Conservation (phyloP, 345 rosid genomes). For the Raphanus raphanistrum region DNA sequence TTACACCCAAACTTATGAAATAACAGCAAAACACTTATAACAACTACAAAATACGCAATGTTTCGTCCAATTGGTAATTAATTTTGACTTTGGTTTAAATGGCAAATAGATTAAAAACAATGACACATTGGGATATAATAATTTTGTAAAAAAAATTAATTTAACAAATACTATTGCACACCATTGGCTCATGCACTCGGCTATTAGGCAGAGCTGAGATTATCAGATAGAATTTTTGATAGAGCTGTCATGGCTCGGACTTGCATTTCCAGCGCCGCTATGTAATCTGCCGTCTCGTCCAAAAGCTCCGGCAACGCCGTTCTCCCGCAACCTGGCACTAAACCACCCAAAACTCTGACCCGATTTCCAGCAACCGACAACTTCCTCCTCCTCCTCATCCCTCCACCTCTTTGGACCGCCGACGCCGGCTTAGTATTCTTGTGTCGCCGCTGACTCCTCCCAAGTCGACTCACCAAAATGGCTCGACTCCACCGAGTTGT, state of each 20-base stretch:
- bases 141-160: conserved; percentile 13
- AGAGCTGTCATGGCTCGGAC: conserved; percentile 83
- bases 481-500: conserved; percentile 92
- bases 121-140: conserved; percentile 10
- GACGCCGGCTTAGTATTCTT: conserved; percentile 42
- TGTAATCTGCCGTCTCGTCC: conserved; percentile 93
- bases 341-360: conserved; percentile 69
- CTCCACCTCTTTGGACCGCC: conserved; percentile 35
- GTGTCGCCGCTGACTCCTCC: conserved; percentile 60
- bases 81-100: conserved; percentile 5
- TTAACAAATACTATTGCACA: conserved; percentile 20
- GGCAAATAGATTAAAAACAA: conserved; percentile 29
- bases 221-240: conserved; percentile 42
- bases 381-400: conserved; percentile 51
- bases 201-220: conserved; percentile 28
- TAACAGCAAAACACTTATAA: not conserved
- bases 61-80: conserved; percentile 19
- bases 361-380: conserved; percentile 61
- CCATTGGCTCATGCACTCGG: conserved; percentile 19
- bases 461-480: conserved; percentile 65
- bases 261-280: conserved; percentile 97
- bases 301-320: conserved; percentile 81
- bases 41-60: not conserved
- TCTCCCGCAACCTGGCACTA: conserved; percentile 98
- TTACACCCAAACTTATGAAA: conserved; percentile 4